Base-by-base conservation (phyloP, 495 filamentous ascomycete genomes). In the Penicillium simplicissimum region DNA sequence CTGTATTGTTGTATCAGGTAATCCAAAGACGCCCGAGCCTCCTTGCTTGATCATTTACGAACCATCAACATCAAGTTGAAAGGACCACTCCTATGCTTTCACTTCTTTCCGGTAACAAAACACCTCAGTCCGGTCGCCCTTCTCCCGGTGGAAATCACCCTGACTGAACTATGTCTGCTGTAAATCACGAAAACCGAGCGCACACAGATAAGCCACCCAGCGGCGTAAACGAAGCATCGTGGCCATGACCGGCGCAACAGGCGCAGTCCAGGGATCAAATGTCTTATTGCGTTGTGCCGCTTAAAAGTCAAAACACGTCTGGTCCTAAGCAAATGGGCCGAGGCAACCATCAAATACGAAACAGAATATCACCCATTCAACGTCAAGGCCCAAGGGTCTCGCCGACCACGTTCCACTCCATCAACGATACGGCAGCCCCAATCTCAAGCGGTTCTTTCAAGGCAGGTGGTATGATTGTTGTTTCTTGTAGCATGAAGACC, bases 401-500 rank as follows among this genome's bases (percentile, higher is more conserved):
- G 75, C 76, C 10, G 72, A 80, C 56, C 67, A 77, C 55, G n/a
- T 67, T 72, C 11, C 67, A 79, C 60, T 69, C 61, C 23, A 72
- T 72, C 67, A 72, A 72, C 43, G 77, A 81, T 31, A 69, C 74
- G 60, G 65, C 74, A 1, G 75, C 77, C 0, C 58, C 74, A 0
- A 69, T 77, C 6, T 61, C 74, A 11, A 74, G 68, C 34, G 77
- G 77, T 1, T 77, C 73, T 1, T 80, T 76, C 53, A 65, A 62
- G 5, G 56, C 62, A 1, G 75, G 78, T 25, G 76, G 73, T 21
- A 80, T 79, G 76, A 72, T 77, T 9, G 60, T 80, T 11, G 69
- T 76, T 0, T 76, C 75, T 0, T 79, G 76, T 62, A 78, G 76
- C 61, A 73, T 79, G 72, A 77, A 76, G 47, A 78, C 76, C 0